Evolutionary conservation across 2,329 filamentous ascomycete genomes (phyloP), one percentile per base, ranked within the genome.

Genomic region (Aspergillus ochraceoroseus): DNA sequence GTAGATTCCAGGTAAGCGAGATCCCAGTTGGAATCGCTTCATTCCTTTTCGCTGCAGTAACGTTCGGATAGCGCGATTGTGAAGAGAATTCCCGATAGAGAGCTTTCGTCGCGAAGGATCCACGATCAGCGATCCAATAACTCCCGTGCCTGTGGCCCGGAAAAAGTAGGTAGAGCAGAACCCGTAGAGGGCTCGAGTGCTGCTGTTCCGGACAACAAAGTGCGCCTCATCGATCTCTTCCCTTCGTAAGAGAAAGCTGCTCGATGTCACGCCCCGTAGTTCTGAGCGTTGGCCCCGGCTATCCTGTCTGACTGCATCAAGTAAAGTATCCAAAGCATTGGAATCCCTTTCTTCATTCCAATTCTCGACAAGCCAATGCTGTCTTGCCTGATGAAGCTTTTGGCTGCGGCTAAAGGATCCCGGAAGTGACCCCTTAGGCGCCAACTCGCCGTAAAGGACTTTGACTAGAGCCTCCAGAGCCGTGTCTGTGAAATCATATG

Each of bases 401-500:
- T 88, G 85, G 59, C 83, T 94, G 64, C 90, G 90, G 42, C 85
- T 81, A 49, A 95, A 76, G 0, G 87, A 90, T 1, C 89, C 78
- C 0, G 79, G 78, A 7, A 81, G 58, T 6, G 70, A 67, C 9
- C 78, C 79, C 5, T 70, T 70, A 0, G 78, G 73, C 1, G 67
- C 67, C 17, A 80, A 62, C 46, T 94, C 86, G 7, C 89, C 89
- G 53, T 90, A 90, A 0, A 95, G 68, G 0, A 87, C 84, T 43
- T 87, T 82, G 12, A 94, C 87, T 3, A 95, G 70, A 1, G 88
- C 86, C 46, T 84, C 82, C 68, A 95, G 79, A 12, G 90, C 88
- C 5, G 85, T 90, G 55, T 95, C 90, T 0, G 90, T 95, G 57
- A 95, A 95, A 66, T 95, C 89, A 62, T 94, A 95, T 0, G 89